Conservation (phyloP, 2,329 filamentous ascomycete species). For the Albifimbria verrucaria region DNA sequence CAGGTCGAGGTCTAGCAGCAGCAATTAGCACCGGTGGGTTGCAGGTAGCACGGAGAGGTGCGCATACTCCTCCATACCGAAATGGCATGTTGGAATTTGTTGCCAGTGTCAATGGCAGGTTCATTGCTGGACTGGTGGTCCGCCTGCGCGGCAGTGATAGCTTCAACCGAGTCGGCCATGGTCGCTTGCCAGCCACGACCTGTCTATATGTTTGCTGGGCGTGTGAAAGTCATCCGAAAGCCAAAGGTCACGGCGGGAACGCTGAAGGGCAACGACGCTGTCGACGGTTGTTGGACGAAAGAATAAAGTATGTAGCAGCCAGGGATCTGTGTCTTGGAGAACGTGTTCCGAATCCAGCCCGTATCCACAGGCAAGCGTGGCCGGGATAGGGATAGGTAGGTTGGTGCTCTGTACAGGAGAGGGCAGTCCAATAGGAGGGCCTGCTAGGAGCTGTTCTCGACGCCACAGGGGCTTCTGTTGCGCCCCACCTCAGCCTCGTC, state of each 20-base stretch:
- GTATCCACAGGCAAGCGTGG: slow-evolving; percentile 15
- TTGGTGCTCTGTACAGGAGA: too few relatives aligned
- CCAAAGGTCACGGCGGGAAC: background rate
- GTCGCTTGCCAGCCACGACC: background rate
- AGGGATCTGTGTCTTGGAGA: too few relatives aligned
- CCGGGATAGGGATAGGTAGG: too few relatives aligned
- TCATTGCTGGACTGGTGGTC: slow-evolving; percentile 13
- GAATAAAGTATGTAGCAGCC: too few relatives aligned
- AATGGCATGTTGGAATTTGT: slow-evolving; percentile 96
- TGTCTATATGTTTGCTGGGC: slow-evolving; percentile 3
- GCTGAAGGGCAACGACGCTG: background rate
- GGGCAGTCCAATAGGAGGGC: too few relatives aligned
- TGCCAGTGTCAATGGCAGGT: slow-evolving; percentile 55
- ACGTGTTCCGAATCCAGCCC: slow-evolving; percentile 17
- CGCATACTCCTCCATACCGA: slow-evolving; percentile 86
- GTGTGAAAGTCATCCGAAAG: slow-evolving; percentile 12
- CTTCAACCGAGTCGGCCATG: slow-evolving; percentile 31
- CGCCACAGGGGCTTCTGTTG: background rate
- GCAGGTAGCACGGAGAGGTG: background rate
- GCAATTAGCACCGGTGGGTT: slow-evolving; percentile 12
- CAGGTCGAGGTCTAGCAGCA: slow-evolving; percentile 72
- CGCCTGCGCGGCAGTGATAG: slow-evolving; percentile 17
- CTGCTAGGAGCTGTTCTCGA: background rate
- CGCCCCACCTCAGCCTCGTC: slow-evolving; percentile 14
- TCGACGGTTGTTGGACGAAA: background rate